Base-by-base conservation (phyloP, 768 basidiomycete genomes). In the Lactifluus piperatus region DNA sequence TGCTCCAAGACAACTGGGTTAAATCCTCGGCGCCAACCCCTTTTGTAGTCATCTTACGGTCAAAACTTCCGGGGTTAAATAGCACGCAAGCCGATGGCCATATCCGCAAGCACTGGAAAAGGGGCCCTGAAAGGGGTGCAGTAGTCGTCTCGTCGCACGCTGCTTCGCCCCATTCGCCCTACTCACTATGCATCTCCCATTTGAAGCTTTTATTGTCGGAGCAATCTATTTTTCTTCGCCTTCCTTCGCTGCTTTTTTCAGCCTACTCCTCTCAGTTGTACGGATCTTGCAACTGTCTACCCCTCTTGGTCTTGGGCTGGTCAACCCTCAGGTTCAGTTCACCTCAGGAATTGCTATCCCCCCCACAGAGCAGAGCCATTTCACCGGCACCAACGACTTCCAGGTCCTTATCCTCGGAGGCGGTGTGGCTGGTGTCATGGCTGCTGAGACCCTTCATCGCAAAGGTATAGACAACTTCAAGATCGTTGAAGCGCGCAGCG, bases 371-470 rank as follows among this genome's bases (percentile, higher is more conserved):
- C 36, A 44, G 47, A 41, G 36, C 29, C 58, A 46, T 51, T 8
- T 51, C 22, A 50, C 60, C 32, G 32, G n/a, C 70, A 20, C 69
- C 39, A 67, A 60, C 49, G 65, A 69, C 48, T 66, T 67, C 13
- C 73, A 67, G 8, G 77, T 84, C 14, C 76, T 86, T 41, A 81
- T 86, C 52, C 75, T 86, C 26, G 85, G 85, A 5, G 84, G 82
- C 32, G 85, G 85, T 9, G 77, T 86, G 41, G 71, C 85, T 5
- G 85, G 85, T 10, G 71, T 86, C 20, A 82, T 82, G 36, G 83
- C 84, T 10, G 85, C 86, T 13, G 77, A 80, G 29, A 79, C 82
- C 0, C 72, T 85, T 8, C 75, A 83, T 47, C 69, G 77, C 48
- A 70, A 75, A 24, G 81, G 81, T 5, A 75, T 85, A 62, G 61